Evolutionary conservation across 352 stramenopile genomes (phyloP).

Genomic region (Pythium volutum): DNA sequence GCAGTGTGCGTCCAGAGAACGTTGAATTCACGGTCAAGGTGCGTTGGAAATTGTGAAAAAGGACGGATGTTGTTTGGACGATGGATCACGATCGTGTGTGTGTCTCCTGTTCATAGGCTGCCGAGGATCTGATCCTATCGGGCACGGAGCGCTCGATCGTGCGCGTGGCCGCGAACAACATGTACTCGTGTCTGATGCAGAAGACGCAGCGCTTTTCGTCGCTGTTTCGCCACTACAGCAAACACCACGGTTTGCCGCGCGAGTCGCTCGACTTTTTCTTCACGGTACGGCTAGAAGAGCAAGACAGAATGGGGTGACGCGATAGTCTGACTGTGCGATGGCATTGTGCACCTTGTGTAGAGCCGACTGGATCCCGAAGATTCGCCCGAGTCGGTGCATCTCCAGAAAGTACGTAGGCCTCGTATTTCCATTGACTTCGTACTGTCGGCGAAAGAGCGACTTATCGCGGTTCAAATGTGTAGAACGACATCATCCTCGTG

Average conservation of each 20-base stretch:
- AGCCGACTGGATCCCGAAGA: slow-evolving; percentile 77
- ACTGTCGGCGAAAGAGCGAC: neutral
- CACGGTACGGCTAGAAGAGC: slow-evolving; percentile 44
- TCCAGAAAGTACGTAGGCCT: slow-evolving; percentile 82
- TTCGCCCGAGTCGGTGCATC: slow-evolving; percentile 78
- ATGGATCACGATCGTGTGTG: neutral
- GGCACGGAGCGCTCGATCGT: slow-evolving; percentile 83
- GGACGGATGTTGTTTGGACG: neutral
- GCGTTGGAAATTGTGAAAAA: neutral
- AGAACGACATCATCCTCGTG: slow-evolving; percentile 88
- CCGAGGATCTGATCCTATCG: slow-evolving; percentile 70
- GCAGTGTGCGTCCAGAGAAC: slow-evolving; percentile 87
- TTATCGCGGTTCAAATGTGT: slow-evolving; percentile 5
- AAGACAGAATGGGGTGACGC: neutral
- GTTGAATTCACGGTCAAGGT: slow-evolving; percentile 96
- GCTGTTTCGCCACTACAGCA: slow-evolving; percentile 98
- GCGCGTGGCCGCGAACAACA: slow-evolving; percentile 82
- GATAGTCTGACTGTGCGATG: neutral
- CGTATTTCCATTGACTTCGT: neutral
- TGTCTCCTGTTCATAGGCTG: slow-evolving; percentile 35
- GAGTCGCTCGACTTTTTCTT: slow-evolving; percentile 98
- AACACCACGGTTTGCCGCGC: slow-evolving; percentile 96
- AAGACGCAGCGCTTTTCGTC: slow-evolving; percentile 98
- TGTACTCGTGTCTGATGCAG: slow-evolving; percentile 96
- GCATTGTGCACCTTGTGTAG: slow-evolving; percentile 28